Evolutionary conservation across 2,329 filamentous ascomycete genomes (phyloP), one percentile per base, ranked within the genome.

Genomic region (Penicillium sp.): DNA sequence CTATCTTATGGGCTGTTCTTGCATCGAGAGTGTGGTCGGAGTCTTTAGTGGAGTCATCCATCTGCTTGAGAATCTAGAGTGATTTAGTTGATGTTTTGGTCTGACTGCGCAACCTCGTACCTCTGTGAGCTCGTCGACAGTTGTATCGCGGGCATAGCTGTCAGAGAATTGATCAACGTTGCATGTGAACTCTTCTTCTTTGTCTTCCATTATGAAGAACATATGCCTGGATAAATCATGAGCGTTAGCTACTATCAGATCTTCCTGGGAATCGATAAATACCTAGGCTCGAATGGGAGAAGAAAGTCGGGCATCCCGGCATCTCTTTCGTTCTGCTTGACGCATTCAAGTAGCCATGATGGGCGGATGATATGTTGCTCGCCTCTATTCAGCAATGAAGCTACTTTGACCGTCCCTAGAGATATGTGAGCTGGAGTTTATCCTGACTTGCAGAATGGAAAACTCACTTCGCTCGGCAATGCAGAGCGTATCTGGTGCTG

Each of bases 331-430:
- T 77, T 79, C 55, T 81, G 81, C 31, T 82, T 81, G 32, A 96
- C 80, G 64, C 91, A 94, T 70, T 97, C 92, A 27, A 90, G 79
- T 2, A 97, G 77, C 94, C 94, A 99, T 5, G 79, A 81, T 0
- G 92, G 89, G 21, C 85, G 85, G 53, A 97, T 81, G 47, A 99
- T 87, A 62, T 91, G 87, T 6, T 84, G 81, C 0, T 83, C 79
- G 3, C 86, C 87, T 5, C 79, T 80, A 65, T 94, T 96, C 57
- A 91, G 86, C 8, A 97, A 74, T 9, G 90, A 92, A 1, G 90
- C 90, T 1, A 92, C 92, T 67, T 92, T 92, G 62, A 97, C 86
- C 0, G 83, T 80, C 46, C 77, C 74, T 77, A 47, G 4, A 53
- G 32, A 50, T n/a, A 56, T 27, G 39, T 69, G 34, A 69, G 60